Evolutionary conservation across 192 early-diverging fungal genomes (phyloP), one percentile per base, ranked within the genome.

Genomic region (Backusella macrospora): DNA sequence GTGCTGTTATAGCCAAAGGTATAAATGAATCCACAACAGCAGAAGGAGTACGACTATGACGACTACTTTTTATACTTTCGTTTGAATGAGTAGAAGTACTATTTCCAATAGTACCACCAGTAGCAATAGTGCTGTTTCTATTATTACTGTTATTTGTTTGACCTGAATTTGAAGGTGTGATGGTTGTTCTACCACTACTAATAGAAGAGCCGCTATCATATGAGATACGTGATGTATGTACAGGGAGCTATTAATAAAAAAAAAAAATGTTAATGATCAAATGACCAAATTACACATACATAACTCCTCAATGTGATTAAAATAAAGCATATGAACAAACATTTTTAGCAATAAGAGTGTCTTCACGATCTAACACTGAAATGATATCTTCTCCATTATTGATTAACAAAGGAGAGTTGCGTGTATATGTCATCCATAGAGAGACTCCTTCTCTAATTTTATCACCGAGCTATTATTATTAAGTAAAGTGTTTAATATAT

Each of bases 401-500:
- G 15, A 76, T 37, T 43, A 76, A 38, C 37, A 68, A 68, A 29
- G 75, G 69, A 12, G 69, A 45, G 26, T 69, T 65, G 18, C 81
- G 81, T 40, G 69, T 85, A 84, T 74, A 86, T 81, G 72, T 86
- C 85, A 63, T 84, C 80, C 75, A 87, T 83, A 82, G 82, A 83
- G 15, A 81, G 76, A 48, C 80, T 74, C 75, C 83, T 84, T 75
- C 75, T 16, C 67, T 42, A 21, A 76, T 76, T 45, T 66, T 76
- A 21, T 70, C 62, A 2, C 75, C 75, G 16, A 76, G 62, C 75
- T 76, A 64, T 7, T 38, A 66, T 14, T 21, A 63, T n/a, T 62
- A 44, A 69, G 62, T 21, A 59, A 37, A 0, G 14, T 4, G 8
- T 6, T 7, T 37, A 62, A 37, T 21, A 62, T 34, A 37, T 14